Evolutionary conservation across 805 yeast genomes (phyloP), one percentile per base, ranked within the genome.

Genomic region (Starmerella ratchasimensis): DNA sequence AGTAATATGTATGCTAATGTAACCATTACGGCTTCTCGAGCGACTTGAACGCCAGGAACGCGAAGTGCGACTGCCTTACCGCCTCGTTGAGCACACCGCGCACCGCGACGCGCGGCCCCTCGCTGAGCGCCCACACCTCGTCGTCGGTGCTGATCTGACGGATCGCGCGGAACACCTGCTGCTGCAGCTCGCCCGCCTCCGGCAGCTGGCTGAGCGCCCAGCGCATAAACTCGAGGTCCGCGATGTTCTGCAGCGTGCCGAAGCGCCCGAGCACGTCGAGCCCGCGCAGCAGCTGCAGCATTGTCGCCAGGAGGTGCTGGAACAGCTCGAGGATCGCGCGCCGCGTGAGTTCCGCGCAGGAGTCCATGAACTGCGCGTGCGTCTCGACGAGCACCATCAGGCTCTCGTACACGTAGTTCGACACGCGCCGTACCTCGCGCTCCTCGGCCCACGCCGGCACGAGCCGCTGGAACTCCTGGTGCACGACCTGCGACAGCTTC

Each of bases 141-240:
- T 37, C 42, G 35, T 53, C 57, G 3, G 41, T 33, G 19, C 55
- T 43, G 15, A 49, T 46, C 24, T 47, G 52, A 28, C 50, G 51
- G 14, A 57, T 42, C n/a, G 59, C 49, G 33, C 43, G 49, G 36
- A 52, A 54, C 7, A 57, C 52, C 15, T 46, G 42, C 29, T 53
- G 55, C 23, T 48, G 40, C n/a, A 45, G 43, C 30, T 47, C 44
- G 14, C 39, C 40, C 2, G 54, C 34, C 14, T 54, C 55, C 15
- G 42, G 36, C 28, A 50, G 50, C n/a, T 47, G 38, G 20, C 41
- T 38, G 53, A 59, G 44, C n/a, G 54, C 53, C 27, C 48, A 55
- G 33, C 65, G 61, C 50, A 72, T 62, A 46, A 72, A 71, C 48
- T 70, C 72, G 20, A 72, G 49, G 47, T 74, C 80, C 3, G 73